Base-by-base conservation (phyloP, 2,329 filamentous ascomycete species). In the Fusarium sarcochroum region DNA sequence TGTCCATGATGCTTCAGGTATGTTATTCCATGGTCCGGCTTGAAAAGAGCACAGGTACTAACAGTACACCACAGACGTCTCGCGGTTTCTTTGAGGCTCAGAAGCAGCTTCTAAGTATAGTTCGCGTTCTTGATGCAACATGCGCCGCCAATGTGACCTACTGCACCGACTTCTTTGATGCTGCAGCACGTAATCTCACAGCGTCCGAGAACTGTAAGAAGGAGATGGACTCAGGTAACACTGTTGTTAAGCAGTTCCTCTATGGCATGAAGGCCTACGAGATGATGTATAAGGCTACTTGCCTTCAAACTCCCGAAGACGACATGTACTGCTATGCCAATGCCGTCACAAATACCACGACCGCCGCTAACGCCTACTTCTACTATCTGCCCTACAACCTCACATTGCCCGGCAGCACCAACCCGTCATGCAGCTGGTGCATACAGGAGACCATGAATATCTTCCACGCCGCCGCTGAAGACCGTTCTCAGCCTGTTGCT, bases 311-410 rank as follows among this genome's bases (percentile, higher is more conserved):
- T 75, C 84, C 87, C 0, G 79, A 83, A 1, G 89, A 89, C 1
- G 84, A 84, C 50, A 86, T 89, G 69, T 98, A 95, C 83, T 91
- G 89, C 82, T 98, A 93, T 78, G 92, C 92, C 69, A 91, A 93
- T 71, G 93, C 95, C 49, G 89, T 94, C 63, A 93, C 92, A 47
- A 97, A 97, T 79, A 77, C 82, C 7, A 87, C 88, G 21, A 90
- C 87, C 10, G 84, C 91, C 0, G 87, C 89, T 32, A 91, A 96
- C 76, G 86, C 89, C 34, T 95, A 94, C 75, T 86, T 96, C 35
- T 99, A 98, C 81, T 95, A 91, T 74, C 83, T 98, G 5, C 93
- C 94, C 0, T 85, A 97, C 56, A 96, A 96, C 61, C 85, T 90
- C 40, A 79, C 84, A 1, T 81, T 98, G 14, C 92, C 93, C 0